Evolutionary conservation across 2,329 filamentous ascomycete species (phyloP), one percentile per base, ranked within the genome.

Genomic region (Zymoseptoria brevis): DNA sequence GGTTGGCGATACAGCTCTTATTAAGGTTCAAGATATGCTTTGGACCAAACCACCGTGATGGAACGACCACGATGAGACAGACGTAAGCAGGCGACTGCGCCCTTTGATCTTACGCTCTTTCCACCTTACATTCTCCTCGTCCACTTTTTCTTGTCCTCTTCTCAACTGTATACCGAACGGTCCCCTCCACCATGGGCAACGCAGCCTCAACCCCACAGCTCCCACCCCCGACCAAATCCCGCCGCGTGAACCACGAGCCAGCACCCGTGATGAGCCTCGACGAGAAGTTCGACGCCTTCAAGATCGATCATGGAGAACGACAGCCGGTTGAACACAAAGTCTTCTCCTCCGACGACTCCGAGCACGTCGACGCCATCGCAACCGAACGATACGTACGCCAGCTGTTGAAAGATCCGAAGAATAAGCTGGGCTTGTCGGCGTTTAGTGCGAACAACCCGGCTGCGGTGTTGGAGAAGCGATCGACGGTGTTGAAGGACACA

Each of bases 391-490:
- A 71, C 53, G 68, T 73, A 11, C 64, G 64, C 19, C 64, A 69
- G 19, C 60, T 74, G 26, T 67, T 74, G 21, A 66, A 72, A 55
- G 72, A 74, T 54, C 63, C 67, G 51, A 72, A 72, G 78, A 83
- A 84, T 68, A 89, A 88, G 62, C 85, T 95, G 13, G 90, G 89
- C 4, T 80, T 94, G 35, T 84, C 86, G 1, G 88, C 88, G 1
- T 78, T 95, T 54, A 86, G 83, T 70, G 79, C 82, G 8, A 84
- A 86, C 64, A 81, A 89, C 62, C 86, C 88, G 6, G 81, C 81
- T 59, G 75, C 82, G 9, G 80, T 91, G 51, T 80, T 96, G 50
- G 80, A 82, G 57, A 87, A 85, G 49, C 83, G 82, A 8, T 75
- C 83, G 0, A 78, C 86, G 26, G 76, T 82, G 57, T 82, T 90